Conservation (phyloP, 106 monocot genomes). For the Phalaenopsis equestris region DNA sequence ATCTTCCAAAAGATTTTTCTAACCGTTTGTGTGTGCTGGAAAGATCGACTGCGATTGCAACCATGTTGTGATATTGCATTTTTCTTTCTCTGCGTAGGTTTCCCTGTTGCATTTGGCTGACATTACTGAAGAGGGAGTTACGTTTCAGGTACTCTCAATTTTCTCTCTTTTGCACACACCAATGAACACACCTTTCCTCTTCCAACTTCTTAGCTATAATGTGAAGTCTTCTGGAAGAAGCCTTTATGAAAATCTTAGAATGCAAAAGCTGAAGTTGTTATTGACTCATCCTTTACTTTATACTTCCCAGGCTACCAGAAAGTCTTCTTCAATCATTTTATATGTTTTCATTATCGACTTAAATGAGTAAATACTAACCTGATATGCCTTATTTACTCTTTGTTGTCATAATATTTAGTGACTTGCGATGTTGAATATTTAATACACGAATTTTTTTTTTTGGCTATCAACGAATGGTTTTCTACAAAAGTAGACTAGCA, state of each 20-base stretch:
- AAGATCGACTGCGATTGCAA: not conserved
- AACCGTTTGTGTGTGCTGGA: not conserved
- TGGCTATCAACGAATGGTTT: not conserved
- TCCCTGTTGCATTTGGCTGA: slow-evolving; percentile 98
- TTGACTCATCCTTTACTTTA: not conserved
- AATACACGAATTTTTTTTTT: not conserved
- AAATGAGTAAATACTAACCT: not conserved
- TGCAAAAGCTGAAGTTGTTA: not conserved
- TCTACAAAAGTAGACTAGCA: not conserved
- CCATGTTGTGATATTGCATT: not conserved
- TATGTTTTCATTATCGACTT: not conserved
- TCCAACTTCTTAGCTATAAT: not conserved
- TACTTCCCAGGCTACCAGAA: not conserved
- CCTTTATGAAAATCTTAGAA: not conserved
- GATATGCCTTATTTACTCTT: not conserved
- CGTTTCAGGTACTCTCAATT: slow-evolving; percentile 69
- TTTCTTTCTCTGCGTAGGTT: slow-evolving; percentile 42
- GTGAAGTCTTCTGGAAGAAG: not conserved
- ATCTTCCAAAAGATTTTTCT: not conserved
- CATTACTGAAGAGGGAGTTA: slow-evolving; percentile 95
- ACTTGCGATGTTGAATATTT: not conserved
- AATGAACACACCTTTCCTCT: not conserved
- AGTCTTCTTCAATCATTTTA: not conserved
- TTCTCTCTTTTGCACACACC: not conserved
- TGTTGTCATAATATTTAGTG: not conserved